These are phyloP conservation scores for Trichoderma reesei DNA, from an alignment of 495 filamentous ascomycete species.

Conservation along the genomic window DNA sequence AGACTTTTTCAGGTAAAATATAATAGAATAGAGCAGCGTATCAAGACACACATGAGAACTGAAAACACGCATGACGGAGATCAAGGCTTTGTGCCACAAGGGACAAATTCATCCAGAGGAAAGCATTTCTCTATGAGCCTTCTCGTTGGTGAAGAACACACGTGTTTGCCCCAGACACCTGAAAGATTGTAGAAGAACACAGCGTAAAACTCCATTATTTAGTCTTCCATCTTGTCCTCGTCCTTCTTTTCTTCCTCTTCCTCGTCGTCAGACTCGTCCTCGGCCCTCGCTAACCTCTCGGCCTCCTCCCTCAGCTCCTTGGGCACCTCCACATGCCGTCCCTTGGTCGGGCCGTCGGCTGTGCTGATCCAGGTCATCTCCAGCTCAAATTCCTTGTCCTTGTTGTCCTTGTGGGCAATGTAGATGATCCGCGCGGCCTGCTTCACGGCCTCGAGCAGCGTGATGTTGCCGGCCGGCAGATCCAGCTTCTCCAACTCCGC, in stretches of 20 bases:
- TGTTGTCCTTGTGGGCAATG: conserved; percentile 90
- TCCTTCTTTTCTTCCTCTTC: conserved; percentile 51
- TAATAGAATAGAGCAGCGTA: neutral
- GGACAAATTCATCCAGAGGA: conserved; percentile 3
- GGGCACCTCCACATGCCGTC: conserved; percentile 83
- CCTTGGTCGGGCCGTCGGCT: conserved; percentile 74
- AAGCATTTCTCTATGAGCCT: conserved; percentile 9
- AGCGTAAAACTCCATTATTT: conserved; percentile 15
- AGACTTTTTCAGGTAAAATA: neutral
- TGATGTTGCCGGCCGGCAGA: conserved; percentile 64
- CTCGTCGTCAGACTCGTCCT: conserved; percentile 65
- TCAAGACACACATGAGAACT: neutral
- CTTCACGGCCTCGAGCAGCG: conserved; percentile 79
- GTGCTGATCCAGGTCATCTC: conserved; percentile 98
- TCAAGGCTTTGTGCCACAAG: neutral
- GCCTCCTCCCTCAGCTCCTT: conserved; percentile 83
- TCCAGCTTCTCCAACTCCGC: conserved; percentile 96
- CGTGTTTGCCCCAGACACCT: neutral
- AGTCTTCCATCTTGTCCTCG: conserved; percentile 71
- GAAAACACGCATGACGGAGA: neutral
- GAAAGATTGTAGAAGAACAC: too few species aligned
- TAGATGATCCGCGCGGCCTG: conserved; percentile 96
- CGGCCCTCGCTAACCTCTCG: conserved; percentile 74
- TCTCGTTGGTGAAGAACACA: conserved; percentile 6
- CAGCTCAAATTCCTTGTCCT: conserved; percentile 96